Conservation (phyloP, 2,329 filamentous ascomycete species). For the Xylariaceae sp. region DNA sequence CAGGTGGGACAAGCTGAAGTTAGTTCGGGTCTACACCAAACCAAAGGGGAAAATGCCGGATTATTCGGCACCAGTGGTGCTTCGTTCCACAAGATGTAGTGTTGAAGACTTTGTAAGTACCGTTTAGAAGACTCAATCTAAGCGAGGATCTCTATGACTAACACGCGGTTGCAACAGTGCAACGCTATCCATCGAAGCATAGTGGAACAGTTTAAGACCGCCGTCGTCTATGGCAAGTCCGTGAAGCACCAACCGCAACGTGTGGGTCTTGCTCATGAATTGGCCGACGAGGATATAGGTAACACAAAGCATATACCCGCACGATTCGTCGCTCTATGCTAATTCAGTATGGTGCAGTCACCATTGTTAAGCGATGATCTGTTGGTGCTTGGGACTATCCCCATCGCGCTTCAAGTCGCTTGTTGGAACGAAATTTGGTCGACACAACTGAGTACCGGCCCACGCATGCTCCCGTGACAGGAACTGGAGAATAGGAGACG, state of each 20-base stretch:
- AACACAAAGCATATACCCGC: conserved; percentile 29
- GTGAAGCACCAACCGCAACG: conserved; percentile 98
- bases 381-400: conserved; percentile 14
- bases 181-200: conserved; percentile 97
- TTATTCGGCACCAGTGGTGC: conserved; percentile 85
- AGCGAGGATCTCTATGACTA: conserved; percentile 25
- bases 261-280: conserved; percentile 84
- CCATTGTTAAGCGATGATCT: conserved; percentile 63
- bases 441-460: conserved; percentile 11
- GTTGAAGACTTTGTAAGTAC: conserved; percentile 92
- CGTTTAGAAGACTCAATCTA: conserved; percentile 15
- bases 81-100: conserved; percentile 77
- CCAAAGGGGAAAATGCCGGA: conserved; percentile 94
- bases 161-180: conserved; percentile 60
- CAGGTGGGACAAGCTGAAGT: conserved; percentile 87
- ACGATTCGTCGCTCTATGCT: conserved; percentile 17
- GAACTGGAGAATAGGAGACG: conserved; percentile 15
- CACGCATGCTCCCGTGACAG: conserved; percentile 19
- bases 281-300: conserved; percentile 97
- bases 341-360: conserved; percentile 42
- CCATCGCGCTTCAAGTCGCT: conserved; percentile 24
- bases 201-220: conserved; percentile 89
- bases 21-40: conserved; percentile 94
- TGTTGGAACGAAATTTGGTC: conserved; percentile 9
- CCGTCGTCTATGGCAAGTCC: conserved; percentile 94